phyloP scores from a whole-genome alignment of 2,329 filamentous ascomycete species.

The Neoascochyta sp. region DNA sequence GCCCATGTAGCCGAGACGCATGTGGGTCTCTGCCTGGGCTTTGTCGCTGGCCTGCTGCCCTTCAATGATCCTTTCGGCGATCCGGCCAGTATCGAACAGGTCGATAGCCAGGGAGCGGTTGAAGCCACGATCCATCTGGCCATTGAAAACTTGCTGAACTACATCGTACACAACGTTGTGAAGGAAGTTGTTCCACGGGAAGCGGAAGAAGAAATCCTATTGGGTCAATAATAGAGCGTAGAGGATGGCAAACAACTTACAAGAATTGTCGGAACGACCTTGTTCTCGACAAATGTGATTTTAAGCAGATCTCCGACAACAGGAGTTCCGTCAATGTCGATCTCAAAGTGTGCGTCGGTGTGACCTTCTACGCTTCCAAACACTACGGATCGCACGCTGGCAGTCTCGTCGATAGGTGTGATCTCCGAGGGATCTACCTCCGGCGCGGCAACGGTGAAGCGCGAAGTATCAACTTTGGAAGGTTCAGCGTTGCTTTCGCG shows the following conservation, averaged over 20 bases:
- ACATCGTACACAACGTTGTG: conserved; percentile 99
- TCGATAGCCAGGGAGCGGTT: conserved; percentile 88
- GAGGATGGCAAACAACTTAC: conserved; percentile 56
- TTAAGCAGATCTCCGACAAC: conserved; percentile 95
- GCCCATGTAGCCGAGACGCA: conserved; percentile 96
- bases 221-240: no score
- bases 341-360: conserved; percentile 48
- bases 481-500: conserved; percentile 26
- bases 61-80: conserved; percentile 87
- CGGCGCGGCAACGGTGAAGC: conserved; percentile 23
- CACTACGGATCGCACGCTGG: conserved; percentile 33
- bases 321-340: conserved; percentile 61
- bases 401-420: conserved; percentile 38
- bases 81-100: conserved; percentile 83
- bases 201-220: conserved; percentile 95
- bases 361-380: conserved; percentile 33
- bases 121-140: conserved; percentile 92
- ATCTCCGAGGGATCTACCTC: conserved; percentile 34
- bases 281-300: conserved; percentile 91
- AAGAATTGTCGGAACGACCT: conserved; percentile 91
- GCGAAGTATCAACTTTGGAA: conserved; percentile 26
- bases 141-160: conserved; percentile 98
- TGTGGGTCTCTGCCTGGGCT: conserved; percentile 76
- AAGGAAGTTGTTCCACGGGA: conserved; percentile 99
- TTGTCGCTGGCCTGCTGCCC: conserved; percentile 85